Percentiles rank a stretch among this genome's conserved stretches.
These are phyloP conservation scores for Kentomonas sorsogonicus DNA, from an alignment of 208 protist genomes.

Conservation along the genomic window DNA sequence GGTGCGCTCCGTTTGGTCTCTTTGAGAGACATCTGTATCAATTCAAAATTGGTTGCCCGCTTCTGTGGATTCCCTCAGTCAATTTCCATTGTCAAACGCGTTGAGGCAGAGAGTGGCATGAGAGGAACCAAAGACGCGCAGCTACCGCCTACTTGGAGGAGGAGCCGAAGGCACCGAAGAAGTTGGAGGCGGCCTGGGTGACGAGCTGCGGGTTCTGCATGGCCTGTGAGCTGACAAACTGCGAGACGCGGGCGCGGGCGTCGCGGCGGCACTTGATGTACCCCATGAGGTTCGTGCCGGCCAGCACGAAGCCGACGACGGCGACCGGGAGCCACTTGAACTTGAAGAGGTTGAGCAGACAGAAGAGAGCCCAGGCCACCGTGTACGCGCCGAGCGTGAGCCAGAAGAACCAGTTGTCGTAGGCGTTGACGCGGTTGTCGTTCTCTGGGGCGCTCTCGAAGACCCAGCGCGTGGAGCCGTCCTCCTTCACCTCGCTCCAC, in stretches of 20 bases:
- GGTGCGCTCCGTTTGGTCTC: too few relatives aligned
- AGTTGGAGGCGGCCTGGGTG: constrained; percentile 30
- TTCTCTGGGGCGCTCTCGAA: constrained; percentile 87
- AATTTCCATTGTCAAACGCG: too few relatives aligned
- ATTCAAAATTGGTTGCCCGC: too few relatives aligned
- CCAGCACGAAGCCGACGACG: constrained; percentile 46
- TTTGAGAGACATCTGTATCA: too few relatives aligned
- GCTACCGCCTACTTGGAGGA: not conserved
- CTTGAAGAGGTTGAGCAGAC: constrained; percentile 72
- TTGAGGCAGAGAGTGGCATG: too few relatives aligned
- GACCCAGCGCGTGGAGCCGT: constrained; percentile 89
- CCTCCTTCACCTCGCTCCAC: constrained; percentile 93
- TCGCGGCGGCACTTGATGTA: constrained; percentile 85
- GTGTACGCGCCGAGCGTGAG: constrained; percentile 36
- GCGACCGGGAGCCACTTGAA: constrained; percentile 56
- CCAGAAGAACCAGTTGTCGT: constrained; percentile 88
- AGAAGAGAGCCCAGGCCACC: constrained; percentile 51
- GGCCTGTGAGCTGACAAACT: constrained; percentile 56
- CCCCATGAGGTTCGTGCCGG: constrained; percentile 64
- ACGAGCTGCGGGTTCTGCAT: constrained; percentile 38
- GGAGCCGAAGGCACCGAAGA: constrained; percentile 10
- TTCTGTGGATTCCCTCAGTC: too few relatives aligned
- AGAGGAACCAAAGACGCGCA: not conserved
- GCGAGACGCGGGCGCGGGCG: constrained; percentile 48
- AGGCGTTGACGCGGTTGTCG: constrained; percentile 58